Evolutionary conservation across 2,329 filamentous ascomycete genomes (phyloP).

Genomic region (Fusarium setosum): DNA sequence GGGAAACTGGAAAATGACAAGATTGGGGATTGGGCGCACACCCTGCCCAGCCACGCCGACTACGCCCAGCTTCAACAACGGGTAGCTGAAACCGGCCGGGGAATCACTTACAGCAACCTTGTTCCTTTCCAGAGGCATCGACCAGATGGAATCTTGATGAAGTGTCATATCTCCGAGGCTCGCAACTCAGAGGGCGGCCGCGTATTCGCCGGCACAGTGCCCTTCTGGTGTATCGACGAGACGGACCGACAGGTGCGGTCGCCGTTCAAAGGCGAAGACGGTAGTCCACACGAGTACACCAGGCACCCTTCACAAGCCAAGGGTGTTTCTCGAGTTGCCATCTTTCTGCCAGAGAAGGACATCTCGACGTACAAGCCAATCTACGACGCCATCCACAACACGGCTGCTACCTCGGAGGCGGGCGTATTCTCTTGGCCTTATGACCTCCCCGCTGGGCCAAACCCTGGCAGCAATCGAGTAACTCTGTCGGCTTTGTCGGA

Average conservation of each 20-base stretch:
- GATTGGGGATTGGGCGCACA: slow-evolving; percentile 72
- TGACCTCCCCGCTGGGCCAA: slow-evolving; percentile 26
- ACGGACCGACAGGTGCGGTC: slow-evolving; percentile 68
- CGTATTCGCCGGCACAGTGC: slow-evolving; percentile 61
- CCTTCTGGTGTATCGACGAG: slow-evolving; percentile 75
- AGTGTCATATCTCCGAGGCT: slow-evolving; percentile 68
- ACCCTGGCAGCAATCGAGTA: slow-evolving; percentile 27
- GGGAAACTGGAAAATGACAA: slow-evolving; percentile 60
- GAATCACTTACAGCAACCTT: slow-evolving; percentile 60
- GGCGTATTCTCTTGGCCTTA: slow-evolving; percentile 31
- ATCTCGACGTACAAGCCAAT: slow-evolving; percentile 29
- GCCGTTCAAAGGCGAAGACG: slow-evolving; percentile 51
- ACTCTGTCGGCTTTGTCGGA: slow-evolving; percentile 8
- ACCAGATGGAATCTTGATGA: slow-evolving; percentile 65
- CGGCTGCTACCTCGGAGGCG: background rate
- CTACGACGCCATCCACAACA: slow-evolving; percentile 45
- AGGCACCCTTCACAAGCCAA: slow-evolving; percentile 63
- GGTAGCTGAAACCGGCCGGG: slow-evolving; percentile 46
- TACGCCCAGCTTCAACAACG: slow-evolving; percentile 52
- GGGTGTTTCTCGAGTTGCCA: slow-evolving; percentile 60
- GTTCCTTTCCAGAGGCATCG: slow-evolving; percentile 63
- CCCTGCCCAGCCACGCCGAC: slow-evolving; percentile 48
- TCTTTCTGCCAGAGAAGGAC: slow-evolving; percentile 47
- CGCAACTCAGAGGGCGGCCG: slow-evolving; percentile 37
- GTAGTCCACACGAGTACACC: slow-evolving; percentile 33